These are phyloP conservation scores for Pseudocercospora macadamiae DNA, from an alignment of 2,329 filamentous ascomycete species.

Conservation along the genomic window DNA sequence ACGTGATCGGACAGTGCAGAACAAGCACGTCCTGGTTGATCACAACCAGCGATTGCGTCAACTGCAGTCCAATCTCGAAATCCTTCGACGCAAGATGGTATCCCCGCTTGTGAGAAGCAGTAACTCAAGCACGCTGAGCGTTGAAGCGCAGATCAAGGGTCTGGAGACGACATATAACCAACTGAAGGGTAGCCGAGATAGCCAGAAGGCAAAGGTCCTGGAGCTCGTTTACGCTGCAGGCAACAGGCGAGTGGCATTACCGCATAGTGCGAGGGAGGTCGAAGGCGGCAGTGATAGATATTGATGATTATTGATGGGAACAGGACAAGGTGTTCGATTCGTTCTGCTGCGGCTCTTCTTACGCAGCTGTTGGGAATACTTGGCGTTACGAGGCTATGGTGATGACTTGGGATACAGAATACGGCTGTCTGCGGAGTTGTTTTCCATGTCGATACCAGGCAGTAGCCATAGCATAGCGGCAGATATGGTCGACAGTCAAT, in stretches of 20 bases:
- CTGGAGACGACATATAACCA: slow-evolving; percentile 79
- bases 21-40: slow-evolving; percentile 83
- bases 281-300: slow-evolving; percentile 21
- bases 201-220: slow-evolving; percentile 57
- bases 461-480: not conserved
- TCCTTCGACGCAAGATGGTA: slow-evolving; percentile 79
- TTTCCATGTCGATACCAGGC: not conserved
- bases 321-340: not conserved
- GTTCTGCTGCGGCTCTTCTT: not conserved
- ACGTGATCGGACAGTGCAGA: slow-evolving; percentile 78
- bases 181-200: slow-evolving; percentile 72
- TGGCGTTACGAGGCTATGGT: slow-evolving; percentile 3
- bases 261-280: slow-evolving; percentile 17
- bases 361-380: not conserved
- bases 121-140: slow-evolving; percentile 68
- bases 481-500: not conserved
- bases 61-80: slow-evolving; percentile 84
- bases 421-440: not conserved
- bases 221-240: slow-evolving; percentile 38
- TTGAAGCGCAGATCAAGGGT: slow-evolving; percentile 85
- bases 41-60: slow-evolving; percentile 83
- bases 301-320: slow-evolving; percentile 4
- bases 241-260: slow-evolving; percentile 25
- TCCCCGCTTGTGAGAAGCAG: slow-evolving; percentile 77
- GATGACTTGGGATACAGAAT: not conserved